Conservation (phyloP, 257 asterid species). For the Solanum commersonii region DNA sequence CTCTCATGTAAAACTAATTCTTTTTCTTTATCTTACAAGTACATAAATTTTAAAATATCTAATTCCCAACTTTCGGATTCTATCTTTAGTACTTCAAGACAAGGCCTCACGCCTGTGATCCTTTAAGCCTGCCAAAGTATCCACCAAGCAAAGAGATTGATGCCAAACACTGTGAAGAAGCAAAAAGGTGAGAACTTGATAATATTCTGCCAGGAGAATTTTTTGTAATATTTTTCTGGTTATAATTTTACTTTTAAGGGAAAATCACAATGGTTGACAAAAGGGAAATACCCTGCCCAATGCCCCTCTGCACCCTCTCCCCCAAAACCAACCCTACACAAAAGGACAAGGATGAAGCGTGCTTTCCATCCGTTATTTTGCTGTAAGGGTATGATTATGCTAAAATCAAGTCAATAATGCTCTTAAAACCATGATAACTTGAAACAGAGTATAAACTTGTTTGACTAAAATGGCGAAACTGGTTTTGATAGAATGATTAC, state of each 20-base stretch:
- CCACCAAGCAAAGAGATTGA: conserved; percentile 98
- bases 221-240: not conserved
- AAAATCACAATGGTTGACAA: not conserved
- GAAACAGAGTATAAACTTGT: not conserved
- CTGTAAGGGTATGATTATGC: not conserved
- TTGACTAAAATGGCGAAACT: not conserved
- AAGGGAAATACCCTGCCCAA: not conserved
- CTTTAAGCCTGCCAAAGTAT: conserved; percentile 83
- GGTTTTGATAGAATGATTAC: not conserved
- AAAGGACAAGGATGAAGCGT: not conserved
- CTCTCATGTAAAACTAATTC: not conserved
- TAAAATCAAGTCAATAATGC: not conserved
- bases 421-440: not conserved
- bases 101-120: conserved; percentile 87
- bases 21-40: not conserved
- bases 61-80: not conserved
- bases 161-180: conserved; percentile 69
- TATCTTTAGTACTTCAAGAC: conserved; percentile 78
- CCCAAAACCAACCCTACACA: not conserved
- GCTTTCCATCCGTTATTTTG: not conserved
- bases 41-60: not conserved
- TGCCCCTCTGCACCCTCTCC: not conserved
- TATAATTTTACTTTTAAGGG: not conserved
- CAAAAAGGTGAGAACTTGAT: conserved; percentile 42
- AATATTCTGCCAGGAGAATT: not conserved